Base-by-base conservation (phyloP, 2,329 filamentous ascomycete genomes). In the Penicillium sp. region DNA sequence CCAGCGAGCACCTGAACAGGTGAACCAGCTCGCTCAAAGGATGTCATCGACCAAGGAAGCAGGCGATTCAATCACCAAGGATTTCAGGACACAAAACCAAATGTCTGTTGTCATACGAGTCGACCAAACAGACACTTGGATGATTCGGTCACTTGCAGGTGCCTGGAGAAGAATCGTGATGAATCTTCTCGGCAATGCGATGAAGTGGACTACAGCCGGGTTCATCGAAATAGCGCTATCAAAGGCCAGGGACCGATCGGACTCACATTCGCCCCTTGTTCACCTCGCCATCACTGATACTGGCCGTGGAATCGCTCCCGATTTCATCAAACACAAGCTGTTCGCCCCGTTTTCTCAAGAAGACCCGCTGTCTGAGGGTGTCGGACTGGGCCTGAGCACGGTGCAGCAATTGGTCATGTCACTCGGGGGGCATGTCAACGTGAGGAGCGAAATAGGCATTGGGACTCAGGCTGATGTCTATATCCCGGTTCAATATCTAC, bases 351-450 rank as follows among this genome's bases (percentile, higher is more conserved):
- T 89, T 59, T 73, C 78, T 0, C 86, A 89, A 60, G 86, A 88
- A 62, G 79, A 86, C 38, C 66, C 74, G 0, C 69, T 88, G 0
- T 75, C 80, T 0, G 78, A 82, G 0, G 87, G 87, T 0, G 82
- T 83, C 0, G 86, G 87, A 0, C 75, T 89, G 0, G 86, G 87
- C 0, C 73, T 89, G 19, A 85, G 81, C 50, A 81, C 88, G 6
- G 86, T 89, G 1, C 78, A 80, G 33, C 53, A 74, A 68, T 82
- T 89, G 5, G 79, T 86, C 4, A 76, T 80, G 27, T 81, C 81
- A 41, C 74, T 88, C 0, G 78, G 79, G 3, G 86, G 85, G 0
- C 76, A 75, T 1, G 82, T 88, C 23, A 77, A 82, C 10, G 77
- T 87, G 23, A 76, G 75, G 19, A 82, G 76, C 48, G 65, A 67